Evolutionary conservation across 2,329 filamentous ascomycete species (phyloP).

Genomic region (Apiospora kogelbergensis): DNA sequence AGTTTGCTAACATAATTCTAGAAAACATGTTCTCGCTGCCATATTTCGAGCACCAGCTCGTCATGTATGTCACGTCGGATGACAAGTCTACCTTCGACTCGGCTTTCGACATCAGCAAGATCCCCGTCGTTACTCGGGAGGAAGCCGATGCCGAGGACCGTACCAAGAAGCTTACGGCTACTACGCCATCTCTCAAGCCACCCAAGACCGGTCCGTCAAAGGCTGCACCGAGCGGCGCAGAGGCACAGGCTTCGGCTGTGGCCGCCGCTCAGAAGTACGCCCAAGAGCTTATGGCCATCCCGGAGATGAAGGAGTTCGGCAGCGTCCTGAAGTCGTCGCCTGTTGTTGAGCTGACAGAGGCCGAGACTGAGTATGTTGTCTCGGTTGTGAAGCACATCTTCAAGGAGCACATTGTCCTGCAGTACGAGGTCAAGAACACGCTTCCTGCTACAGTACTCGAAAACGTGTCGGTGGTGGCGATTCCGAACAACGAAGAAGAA

Average conservation of each 20-base stretch:
- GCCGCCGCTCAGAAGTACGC: conserved; percentile 86
- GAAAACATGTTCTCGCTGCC: conserved; percentile 95
- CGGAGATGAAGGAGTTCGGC: conserved; percentile 89
- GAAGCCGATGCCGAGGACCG: conserved; percentile 95
- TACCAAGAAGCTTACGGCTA: conserved; percentile 93
- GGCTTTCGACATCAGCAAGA: conserved; percentile 87
- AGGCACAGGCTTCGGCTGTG: conserved; percentile 73
- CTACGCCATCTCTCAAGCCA: conserved; percentile 90
- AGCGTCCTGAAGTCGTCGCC: conserved; percentile 87
- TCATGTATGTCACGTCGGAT: conserved; percentile 94
- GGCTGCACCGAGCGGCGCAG: conserved; percentile 65
- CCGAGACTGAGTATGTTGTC: conserved; percentile 96
- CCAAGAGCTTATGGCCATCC: conserved; percentile 82
- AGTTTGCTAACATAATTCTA: conserved; percentile 38
- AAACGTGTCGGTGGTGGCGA: conserved; percentile 80
- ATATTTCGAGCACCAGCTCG: conserved; percentile 93
- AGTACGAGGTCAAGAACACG: conserved; percentile 98
- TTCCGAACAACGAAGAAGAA: conserved; percentile 78
- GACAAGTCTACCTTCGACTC: conserved; percentile 81
- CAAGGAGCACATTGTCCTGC: conserved; percentile 93
- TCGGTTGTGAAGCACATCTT: conserved; percentile 94
- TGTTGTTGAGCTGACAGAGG: conserved; percentile 87
- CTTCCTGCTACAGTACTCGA: conserved; percentile 87
- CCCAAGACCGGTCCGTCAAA: conserved; percentile 80
- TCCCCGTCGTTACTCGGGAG: conserved; percentile 92